Percentiles rank a stretch among this genome's conserved stretches.
Evolutionary conservation across 441 rosid species (phyloP).

Genomic region (Adansonia madagascariensis): DNA sequence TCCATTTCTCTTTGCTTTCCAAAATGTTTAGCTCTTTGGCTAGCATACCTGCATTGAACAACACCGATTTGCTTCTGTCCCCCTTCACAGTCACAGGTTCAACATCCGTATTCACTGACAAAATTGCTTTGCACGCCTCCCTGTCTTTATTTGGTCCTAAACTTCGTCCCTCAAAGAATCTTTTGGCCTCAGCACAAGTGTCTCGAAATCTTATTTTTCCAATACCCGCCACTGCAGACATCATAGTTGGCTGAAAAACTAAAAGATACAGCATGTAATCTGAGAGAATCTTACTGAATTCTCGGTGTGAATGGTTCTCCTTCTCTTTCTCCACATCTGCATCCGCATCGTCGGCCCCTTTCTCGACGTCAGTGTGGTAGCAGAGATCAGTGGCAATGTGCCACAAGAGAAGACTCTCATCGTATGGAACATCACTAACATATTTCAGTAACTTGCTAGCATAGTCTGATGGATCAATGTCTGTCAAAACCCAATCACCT

Average conservation of each 20-base stretch:
- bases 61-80: slow-evolving; percentile 27
- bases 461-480: background rate
- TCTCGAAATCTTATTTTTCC: slow-evolving; percentile 35
- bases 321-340: background rate
- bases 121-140: slow-evolving; percentile 7
- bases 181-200: slow-evolving; percentile 33
- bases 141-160: background rate
- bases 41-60: slow-evolving; percentile 27
- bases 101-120: slow-evolving; percentile 22
- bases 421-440: slow-evolving; percentile 30
- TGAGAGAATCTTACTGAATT: slow-evolving; percentile 28
- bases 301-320: background rate
- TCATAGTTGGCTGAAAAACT: slow-evolving; percentile 27
- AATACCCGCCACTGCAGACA: slow-evolving; percentile 33
- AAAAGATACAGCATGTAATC: slow-evolving; percentile 41
- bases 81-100: slow-evolving; percentile 31
- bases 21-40: slow-evolving; percentile 17
- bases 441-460: slow-evolving; percentile 28
- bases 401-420: slow-evolving; percentile 39
- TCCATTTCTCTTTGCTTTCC: slow-evolving; percentile 19
- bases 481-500: slow-evolving; percentile 42
- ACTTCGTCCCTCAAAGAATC: background rate
- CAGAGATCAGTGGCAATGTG: slow-evolving; percentile 41
- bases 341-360: background rate
- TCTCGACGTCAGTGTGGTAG: background rate